Evolutionary conservation across 2,329 filamentous ascomycete species (phyloP).

Genomic region (Pyrenochaeta sp.): DNA sequence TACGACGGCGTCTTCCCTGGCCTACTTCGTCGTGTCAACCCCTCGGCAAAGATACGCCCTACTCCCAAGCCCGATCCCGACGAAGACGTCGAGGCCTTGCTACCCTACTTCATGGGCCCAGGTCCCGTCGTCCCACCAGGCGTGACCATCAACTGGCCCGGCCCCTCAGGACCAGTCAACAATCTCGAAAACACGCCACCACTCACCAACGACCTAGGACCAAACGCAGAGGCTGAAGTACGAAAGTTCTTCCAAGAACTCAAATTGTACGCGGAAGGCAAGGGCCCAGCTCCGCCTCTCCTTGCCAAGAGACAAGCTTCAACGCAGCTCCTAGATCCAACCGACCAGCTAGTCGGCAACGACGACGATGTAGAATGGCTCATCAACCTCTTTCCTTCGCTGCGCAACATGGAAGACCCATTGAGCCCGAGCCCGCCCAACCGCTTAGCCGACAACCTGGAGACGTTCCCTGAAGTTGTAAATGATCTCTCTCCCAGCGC

Average conservation of each 20-base stretch:
- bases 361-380: not conserved
- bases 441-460: not conserved
- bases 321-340: not conserved
- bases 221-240: conserved; percentile 6
- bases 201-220: conserved; percentile 10
- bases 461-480: not conserved
- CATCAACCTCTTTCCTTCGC: not conserved
- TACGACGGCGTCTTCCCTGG: conserved; percentile 2
- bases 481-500: not conserved
- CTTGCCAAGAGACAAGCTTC: not conserved
- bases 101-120: conserved; percentile 26
- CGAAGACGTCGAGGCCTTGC: conserved; percentile 10
- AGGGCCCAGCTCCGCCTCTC: too few relatives aligned
- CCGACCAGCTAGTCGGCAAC: not conserved
- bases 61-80: not conserved
- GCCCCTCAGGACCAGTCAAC: conserved; percentile 1
- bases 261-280: not conserved
- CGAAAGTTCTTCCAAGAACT: conserved; percentile 6
- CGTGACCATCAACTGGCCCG: conserved; percentile 16
- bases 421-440: not conserved
- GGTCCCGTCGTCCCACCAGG: conserved; percentile 27
- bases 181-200: conserved; percentile 13
- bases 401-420: not conserved
- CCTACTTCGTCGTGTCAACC: not conserved
- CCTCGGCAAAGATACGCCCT: not conserved